Percentiles rank a stretch among this genome's conserved stretches.
phyloP scores from a whole-genome alignment of 2,329 filamentous ascomycete genomes.

The Cadophora luteo-olivacea region DNA sequence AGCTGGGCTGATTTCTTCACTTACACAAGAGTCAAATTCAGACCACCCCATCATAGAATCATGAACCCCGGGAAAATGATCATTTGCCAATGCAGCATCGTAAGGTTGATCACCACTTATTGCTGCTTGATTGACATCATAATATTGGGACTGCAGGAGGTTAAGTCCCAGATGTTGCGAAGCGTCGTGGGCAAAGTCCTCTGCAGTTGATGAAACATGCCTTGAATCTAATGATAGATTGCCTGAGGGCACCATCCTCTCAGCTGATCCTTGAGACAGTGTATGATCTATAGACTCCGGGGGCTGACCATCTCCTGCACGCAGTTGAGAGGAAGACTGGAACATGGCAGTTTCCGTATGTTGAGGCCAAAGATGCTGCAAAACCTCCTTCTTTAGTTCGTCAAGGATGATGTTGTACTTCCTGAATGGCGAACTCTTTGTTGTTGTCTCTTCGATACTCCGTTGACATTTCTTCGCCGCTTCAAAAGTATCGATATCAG shows the following conservation, averaged over 20 bases:
- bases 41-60: constrained; percentile 23
- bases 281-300: not conserved
- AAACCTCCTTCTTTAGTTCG: constrained; percentile 42
- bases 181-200: not conserved
- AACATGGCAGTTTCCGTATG: not conserved
- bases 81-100: constrained; percentile 1
- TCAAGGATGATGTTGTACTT: constrained; percentile 51
- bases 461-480: constrained; percentile 24
- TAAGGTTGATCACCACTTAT: not conserved
- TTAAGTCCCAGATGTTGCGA: not conserved
- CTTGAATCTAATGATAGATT: not conserved
- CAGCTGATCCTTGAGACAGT: not conserved
- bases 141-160: not conserved
- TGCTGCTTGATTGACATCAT: not conserved
- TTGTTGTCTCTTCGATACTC: constrained; percentile 37
- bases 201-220: not conserved
- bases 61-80: constrained; percentile 4
- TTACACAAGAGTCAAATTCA: constrained; percentile 29
- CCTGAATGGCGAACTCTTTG: constrained; percentile 29
- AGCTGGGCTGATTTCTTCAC: not conserved
- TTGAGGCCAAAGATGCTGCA: constrained; percentile 8
- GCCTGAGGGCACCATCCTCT: too few relatives aligned
- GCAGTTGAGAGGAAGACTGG: not conserved
- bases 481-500: constrained; percentile 15
- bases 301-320: not conserved